Percentiles rank a stretch among this genome's conserved stretches.
Conservation (phyloP, 1,284 basidiomycete species). For the Phellinidium pouzarii region DNA sequence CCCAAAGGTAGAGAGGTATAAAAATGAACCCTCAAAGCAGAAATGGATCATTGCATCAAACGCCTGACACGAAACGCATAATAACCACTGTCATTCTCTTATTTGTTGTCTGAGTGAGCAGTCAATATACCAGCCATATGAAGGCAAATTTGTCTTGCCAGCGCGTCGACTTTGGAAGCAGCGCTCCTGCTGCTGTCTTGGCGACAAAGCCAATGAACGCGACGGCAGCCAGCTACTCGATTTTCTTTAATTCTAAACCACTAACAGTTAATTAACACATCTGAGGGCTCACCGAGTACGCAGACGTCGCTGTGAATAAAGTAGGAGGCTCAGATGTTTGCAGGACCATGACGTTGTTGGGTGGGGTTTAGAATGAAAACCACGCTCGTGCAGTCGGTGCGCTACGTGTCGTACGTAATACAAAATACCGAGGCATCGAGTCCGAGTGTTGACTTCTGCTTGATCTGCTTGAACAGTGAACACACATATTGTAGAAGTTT, state of each 20-base stretch:
- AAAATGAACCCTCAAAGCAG: constrained; percentile 70
- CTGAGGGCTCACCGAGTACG: constrained; percentile 35
- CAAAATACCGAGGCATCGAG: no score
- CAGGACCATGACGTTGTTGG: not conserved
- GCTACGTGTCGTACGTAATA: not conserved
- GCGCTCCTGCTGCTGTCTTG: constrained; percentile 39
- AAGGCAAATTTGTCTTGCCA: constrained; percentile 63
- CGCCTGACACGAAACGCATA: constrained; percentile 34
- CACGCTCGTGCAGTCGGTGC: no score
- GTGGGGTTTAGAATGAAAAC: not conserved
- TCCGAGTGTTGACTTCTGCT: no score
- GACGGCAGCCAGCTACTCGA: constrained; percentile 43
- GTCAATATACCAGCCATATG: constrained; percentile 59
- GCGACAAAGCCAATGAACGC: constrained; percentile 43
- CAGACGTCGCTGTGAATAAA: constrained; percentile 62
- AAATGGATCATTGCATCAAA: constrained; percentile 79
- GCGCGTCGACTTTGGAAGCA: constrained; percentile 55
- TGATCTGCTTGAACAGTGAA: no score
- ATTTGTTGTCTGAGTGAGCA: constrained; percentile 9
- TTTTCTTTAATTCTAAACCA: not conserved
- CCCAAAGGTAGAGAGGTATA: constrained; percentile 69
- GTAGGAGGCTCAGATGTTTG: constrained; percentile 8
- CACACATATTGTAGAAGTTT: no score
- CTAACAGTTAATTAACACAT: not conserved
- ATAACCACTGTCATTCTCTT: not conserved